Conservation (phyloP, 2,329 filamentous ascomycete species). For the Boeremia lycopersici region DNA sequence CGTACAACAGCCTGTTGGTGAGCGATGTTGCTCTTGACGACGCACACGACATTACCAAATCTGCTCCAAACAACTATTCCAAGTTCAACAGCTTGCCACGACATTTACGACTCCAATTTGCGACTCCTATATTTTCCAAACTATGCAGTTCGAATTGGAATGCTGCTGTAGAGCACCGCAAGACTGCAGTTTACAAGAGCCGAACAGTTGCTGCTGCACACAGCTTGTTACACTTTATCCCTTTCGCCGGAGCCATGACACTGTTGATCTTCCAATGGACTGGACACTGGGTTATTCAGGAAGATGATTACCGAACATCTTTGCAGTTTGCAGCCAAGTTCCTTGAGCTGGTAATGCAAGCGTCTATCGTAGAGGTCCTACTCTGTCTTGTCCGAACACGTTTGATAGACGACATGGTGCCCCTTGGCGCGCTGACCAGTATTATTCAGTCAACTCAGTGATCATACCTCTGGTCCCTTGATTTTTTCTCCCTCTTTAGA, state of each 20-base stretch:
- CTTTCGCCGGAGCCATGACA: not conserved
- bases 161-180: too few species aligned
- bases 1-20: too few species aligned
- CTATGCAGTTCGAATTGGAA: too few species aligned
- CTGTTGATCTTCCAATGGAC: not conserved
- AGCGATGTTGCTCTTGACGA: too few species aligned
- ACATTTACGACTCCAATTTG: too few species aligned
- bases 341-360: slow-evolving; percentile 28
- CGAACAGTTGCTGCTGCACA: not conserved
- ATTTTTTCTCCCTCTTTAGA: slow-evolving; percentile 9
- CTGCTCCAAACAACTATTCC: too few species aligned
- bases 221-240: slow-evolving; percentile 6
- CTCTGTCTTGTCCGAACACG: slow-evolving; percentile 14
- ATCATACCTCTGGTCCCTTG: slow-evolving; percentile 26
- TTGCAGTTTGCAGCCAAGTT: slow-evolving; percentile 28
- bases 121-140: too few species aligned
- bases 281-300: not conserved
- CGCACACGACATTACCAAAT: too few species aligned
- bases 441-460: slow-evolving; percentile 13
- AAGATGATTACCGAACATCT: not conserved
- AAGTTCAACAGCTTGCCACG: too few species aligned
- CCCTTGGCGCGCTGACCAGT: slow-evolving; percentile 17
- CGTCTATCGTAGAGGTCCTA: slow-evolving; percentile 12
- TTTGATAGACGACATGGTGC: slow-evolving; percentile 3
- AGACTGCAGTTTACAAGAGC: too few species aligned